Evolutionary conservation across 1,284 basidiomycete species (phyloP).

Genomic region (Vanrija sp.): DNA sequence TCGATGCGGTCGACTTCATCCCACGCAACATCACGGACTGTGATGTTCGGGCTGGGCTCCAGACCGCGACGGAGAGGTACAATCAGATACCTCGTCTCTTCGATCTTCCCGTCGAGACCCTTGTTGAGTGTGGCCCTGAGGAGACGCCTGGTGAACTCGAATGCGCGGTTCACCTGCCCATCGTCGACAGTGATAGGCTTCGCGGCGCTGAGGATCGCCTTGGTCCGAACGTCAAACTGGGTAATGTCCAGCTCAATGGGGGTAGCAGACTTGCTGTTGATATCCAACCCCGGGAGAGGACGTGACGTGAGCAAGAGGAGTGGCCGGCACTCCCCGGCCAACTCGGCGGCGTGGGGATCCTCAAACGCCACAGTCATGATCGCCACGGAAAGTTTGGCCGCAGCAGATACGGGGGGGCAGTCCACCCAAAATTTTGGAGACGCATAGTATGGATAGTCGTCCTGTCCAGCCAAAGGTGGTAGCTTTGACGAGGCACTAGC

Average conservation of each 20-base stretch:
- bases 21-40: constrained; percentile 32
- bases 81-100: constrained; percentile 24
- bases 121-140: constrained; percentile 31
- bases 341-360: background rate
- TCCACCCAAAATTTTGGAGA: background rate
- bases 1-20: constrained; percentile 22
- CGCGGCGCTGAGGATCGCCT: background rate
- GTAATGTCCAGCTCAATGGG: background rate
- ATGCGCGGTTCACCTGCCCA: constrained; percentile 17
- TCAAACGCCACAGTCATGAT: background rate
- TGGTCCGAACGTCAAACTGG: background rate
- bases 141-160: constrained; percentile 25
- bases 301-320: constrained; percentile 1
- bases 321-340: background rate
- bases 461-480: background rate
- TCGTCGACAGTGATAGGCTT: background rate
- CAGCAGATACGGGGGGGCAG: no score
- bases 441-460: background rate
- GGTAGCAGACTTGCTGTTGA: background rate
- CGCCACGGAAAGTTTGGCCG: background rate
- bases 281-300: background rate
- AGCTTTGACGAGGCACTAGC: background rate
- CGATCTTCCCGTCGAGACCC: constrained; percentile 15
- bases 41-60: background rate
- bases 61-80: constrained; percentile 20